Evolutionary conservation across 2,329 filamentous ascomycete species (phyloP).

Genomic region (Neopestalotiopsis sp.): DNA sequence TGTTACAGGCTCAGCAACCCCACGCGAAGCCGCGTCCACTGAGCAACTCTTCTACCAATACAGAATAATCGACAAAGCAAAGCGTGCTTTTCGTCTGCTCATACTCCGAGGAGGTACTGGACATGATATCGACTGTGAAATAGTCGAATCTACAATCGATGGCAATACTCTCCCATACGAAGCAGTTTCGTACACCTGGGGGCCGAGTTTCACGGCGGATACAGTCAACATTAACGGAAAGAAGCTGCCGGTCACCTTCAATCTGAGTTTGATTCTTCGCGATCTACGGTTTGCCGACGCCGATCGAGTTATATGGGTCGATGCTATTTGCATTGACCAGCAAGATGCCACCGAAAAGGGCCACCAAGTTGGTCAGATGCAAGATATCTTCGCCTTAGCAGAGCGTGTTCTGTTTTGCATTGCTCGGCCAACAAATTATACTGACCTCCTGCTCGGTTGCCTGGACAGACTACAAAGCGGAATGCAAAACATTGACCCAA

Average conservation of each 20-base stretch:
- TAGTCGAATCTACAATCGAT: too few relatives aligned
- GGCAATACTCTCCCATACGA: too few relatives aligned
- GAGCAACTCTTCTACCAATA: too few relatives aligned
- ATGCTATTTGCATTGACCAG: background rate
- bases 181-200: background rate
- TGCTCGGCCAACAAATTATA: background rate
- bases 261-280: background rate
- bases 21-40: too few relatives aligned
- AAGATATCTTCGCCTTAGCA: background rate
- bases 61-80: too few relatives aligned
- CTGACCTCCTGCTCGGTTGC: rapidly evolving
- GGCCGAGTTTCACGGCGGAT: background rate
- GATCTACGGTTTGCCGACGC: background rate
- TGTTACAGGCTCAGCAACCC: too few relatives aligned
- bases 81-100: too few relatives aligned
- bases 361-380: background rate
- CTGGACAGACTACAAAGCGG: background rate
- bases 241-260: background rate
- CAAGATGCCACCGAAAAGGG: background rate
- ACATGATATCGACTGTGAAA: too few relatives aligned
- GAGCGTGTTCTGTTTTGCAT: background rate
- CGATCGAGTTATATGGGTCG: background rate
- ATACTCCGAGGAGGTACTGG: too few relatives aligned
- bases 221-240: background rate
- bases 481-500: background rate